Conservation (phyloP, 441 rosid species). For the Melianthus villosus region DNA sequence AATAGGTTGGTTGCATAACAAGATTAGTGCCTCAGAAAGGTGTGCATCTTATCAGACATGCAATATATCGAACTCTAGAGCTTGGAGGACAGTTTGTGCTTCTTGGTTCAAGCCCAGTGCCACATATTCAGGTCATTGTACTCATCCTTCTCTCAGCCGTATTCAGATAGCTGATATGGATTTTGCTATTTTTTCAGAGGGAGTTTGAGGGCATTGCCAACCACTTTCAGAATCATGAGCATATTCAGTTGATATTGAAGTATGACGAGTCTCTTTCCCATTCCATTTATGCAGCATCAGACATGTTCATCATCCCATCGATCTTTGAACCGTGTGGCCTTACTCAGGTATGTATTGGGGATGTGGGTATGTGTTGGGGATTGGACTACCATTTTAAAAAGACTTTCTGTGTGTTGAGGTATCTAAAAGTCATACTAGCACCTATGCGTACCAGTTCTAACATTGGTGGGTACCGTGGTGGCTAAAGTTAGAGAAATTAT, state of each 20-base stretch:
- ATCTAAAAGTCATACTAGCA: too few relatives aligned
- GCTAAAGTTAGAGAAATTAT: too few relatives aligned
- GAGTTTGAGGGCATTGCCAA: constrained; percentile 78
- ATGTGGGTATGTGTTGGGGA: too few relatives aligned
- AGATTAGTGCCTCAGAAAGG: constrained; percentile 95
- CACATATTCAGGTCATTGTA: constrained; percentile 92
- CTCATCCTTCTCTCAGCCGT: too few relatives aligned
- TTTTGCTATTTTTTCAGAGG: constrained; percentile 24
- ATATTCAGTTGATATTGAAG: constrained; percentile 59
- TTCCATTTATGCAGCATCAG: constrained; percentile 71
- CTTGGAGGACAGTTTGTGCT: constrained; percentile 87
- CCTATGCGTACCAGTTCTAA: too few relatives aligned
- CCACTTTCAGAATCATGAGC: constrained; percentile 50
- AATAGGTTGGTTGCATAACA: constrained; percentile 86
- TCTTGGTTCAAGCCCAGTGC: constrained; percentile 92
- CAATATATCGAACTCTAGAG: constrained; percentile 76
- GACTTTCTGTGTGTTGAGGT: too few relatives aligned
- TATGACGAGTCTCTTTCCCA: constrained; percentile 83
- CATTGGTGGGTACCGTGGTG: too few relatives aligned
- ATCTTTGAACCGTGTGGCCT: constrained; percentile 97
- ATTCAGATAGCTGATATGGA: background rate
- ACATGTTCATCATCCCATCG: constrained; percentile 84
- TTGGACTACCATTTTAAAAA: too few relatives aligned
- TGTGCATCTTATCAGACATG: constrained; percentile 87
- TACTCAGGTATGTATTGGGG: constrained; percentile 98